Evolutionary conservation across 352 stramenopile genomes (phyloP).

Genomic region (Halophytophthora batemanensis): DNA sequence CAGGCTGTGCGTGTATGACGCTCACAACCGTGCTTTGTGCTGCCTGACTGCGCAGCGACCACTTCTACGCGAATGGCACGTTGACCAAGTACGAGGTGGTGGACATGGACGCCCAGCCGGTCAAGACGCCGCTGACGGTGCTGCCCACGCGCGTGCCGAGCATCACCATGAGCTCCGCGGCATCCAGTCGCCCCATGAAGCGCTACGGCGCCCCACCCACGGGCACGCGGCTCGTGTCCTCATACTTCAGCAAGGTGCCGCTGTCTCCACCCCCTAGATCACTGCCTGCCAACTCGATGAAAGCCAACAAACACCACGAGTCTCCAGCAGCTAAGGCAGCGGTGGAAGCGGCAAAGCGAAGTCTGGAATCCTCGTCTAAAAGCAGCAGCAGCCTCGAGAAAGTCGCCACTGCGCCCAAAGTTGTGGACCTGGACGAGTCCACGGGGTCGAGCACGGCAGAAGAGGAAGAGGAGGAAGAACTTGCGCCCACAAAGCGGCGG

Average conservation of each 20-base stretch:
- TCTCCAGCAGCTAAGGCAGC: too few species aligned
- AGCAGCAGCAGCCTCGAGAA: too few species aligned
- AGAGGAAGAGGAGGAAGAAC: conserved; percentile 46
- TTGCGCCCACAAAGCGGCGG: conserved; percentile 29
- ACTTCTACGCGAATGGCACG: conserved; percentile 82
- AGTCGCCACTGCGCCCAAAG: too few species aligned
- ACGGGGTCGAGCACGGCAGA: conserved; percentile 33
- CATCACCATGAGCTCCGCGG: conserved; percentile 30
- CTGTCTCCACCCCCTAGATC: too few species aligned
- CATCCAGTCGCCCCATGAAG: conserved; percentile 10
- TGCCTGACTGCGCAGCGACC: conserved; percentile 31
- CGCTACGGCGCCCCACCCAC: neutral
- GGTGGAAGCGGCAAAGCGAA: too few species aligned
- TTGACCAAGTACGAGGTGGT: conserved; percentile 85
- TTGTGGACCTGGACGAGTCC: conserved; percentile 17
- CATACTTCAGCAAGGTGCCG: conserved; percentile 38
- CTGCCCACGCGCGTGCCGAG: conserved; percentile 25
- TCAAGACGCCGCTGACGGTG: conserved; percentile 27
- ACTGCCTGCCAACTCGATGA: too few species aligned
- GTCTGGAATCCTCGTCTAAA: too few species aligned
- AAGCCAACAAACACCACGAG: too few species aligned
- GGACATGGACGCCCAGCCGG: conserved; percentile 30
- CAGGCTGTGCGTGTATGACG: neutral
- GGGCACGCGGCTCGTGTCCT: conserved; percentile 29
- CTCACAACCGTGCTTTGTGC: conserved; percentile 3